Evolutionary conservation across 2,329 filamentous ascomycete species (phyloP).

Genomic region (Cercospora nicotianae): DNA sequence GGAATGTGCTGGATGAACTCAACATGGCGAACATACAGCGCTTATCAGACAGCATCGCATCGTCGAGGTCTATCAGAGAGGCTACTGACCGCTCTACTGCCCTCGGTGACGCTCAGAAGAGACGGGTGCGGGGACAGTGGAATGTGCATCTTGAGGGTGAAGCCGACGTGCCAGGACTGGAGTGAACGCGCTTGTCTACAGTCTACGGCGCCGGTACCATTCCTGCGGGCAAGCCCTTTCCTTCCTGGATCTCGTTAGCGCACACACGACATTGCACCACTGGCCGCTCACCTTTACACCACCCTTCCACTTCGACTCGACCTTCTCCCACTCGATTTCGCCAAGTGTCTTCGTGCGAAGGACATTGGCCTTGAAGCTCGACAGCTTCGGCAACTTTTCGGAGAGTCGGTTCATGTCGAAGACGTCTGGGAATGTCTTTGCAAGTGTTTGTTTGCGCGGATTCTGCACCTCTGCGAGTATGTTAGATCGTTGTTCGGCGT

Average conservation of each 20-base stretch:
- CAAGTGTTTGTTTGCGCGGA: conserved; percentile 12
- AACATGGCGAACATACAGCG: too few relatives aligned
- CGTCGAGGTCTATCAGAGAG: too few relatives aligned
- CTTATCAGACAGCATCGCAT: too few relatives aligned
- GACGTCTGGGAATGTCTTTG: conserved; percentile 37
- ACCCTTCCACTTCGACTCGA: conserved; percentile 37
- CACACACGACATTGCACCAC: neutral
- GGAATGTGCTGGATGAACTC: too few relatives aligned
- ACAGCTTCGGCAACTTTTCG: conserved; percentile 39
- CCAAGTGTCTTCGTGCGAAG: conserved; percentile 39
- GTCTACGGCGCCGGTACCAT: neutral
- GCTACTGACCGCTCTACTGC: too few relatives aligned
- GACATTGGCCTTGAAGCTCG: conserved; percentile 42
- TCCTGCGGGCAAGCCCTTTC: conserved; percentile 1
- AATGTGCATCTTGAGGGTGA: too few relatives aligned
- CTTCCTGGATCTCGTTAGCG: neutral
- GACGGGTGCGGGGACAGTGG: too few relatives aligned
- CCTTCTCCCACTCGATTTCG: conserved; percentile 39
- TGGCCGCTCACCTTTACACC: conserved; percentile 28
- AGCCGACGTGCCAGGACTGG: too few relatives aligned
- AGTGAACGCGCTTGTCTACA: too few relatives aligned
- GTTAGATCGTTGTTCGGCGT: neutral
- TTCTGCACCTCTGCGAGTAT: conserved; percentile 15
- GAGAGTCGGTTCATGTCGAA: conserved; percentile 40
- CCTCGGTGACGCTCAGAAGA: too few relatives aligned